Evolutionary conservation across 345 rosid genomes (phyloP).

Genomic region (Eucalyptus curtisii): DNA sequence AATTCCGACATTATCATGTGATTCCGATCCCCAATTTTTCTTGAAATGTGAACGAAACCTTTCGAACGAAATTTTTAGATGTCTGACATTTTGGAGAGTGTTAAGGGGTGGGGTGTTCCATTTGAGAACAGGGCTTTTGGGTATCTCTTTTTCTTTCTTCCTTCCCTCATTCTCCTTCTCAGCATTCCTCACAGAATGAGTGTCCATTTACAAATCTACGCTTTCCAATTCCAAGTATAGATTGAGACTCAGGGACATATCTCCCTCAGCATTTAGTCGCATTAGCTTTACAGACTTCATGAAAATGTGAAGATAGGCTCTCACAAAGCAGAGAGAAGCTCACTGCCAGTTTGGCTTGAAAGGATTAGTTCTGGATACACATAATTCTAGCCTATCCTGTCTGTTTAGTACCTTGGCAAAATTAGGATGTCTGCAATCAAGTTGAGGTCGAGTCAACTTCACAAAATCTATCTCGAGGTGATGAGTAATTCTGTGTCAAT

Average conservation of each 20-base stretch:
- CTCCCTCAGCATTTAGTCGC: neutral
- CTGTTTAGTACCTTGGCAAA: neutral
- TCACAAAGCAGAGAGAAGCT: neutral
- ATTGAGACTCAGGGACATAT: neutral
- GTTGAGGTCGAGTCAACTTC: neutral
- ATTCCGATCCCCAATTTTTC: neutral
- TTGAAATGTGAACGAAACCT: neutral
- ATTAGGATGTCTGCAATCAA: neutral
- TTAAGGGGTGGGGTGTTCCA: neutral
- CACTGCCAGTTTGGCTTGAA: neutral
- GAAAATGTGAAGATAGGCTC: neutral
- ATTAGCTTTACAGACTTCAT: neutral
- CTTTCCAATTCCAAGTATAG: neutral
- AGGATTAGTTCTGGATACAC: neutral
- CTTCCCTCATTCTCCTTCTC: neutral
- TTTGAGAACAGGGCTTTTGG: neutral
- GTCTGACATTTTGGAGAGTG: neutral
- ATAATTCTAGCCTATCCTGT: neutral
- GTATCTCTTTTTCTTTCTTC: neutral
- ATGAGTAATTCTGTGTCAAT: neutral
- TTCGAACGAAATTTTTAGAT: neutral
- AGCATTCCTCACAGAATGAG: neutral
- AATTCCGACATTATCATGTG: neutral
- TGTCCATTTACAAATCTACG: neutral
- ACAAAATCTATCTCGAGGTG: neutral